These are phyloP conservation scores for Xylariomycetidae sp. DNA, from an alignment of 2,329 filamentous ascomycete genomes.

Conservation along the genomic window DNA sequence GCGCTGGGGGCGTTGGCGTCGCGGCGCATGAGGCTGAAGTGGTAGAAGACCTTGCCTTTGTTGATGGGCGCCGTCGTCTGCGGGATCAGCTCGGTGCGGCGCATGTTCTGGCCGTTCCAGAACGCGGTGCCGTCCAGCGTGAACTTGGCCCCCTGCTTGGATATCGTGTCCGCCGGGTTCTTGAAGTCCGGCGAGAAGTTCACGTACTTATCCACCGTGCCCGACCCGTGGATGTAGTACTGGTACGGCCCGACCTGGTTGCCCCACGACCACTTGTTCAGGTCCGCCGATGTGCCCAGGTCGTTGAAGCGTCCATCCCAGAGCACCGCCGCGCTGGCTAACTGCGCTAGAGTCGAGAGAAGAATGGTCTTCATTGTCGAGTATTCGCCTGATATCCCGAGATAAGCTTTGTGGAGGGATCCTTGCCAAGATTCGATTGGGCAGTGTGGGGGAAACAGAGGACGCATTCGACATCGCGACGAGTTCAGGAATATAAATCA, in stretches of 20 bases:
- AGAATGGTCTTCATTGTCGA: constrained; percentile 16
- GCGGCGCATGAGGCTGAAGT: constrained; percentile 60
- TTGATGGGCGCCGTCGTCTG: constrained; percentile 62
- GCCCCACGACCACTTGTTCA: constrained; percentile 55
- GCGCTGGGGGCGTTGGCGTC: constrained; percentile 54
- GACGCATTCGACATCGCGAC: too few relatives aligned
- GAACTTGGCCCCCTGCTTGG: constrained; percentile 61
- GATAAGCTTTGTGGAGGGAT: too few relatives aligned
- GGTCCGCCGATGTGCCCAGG: constrained; percentile 40
- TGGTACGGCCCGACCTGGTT: constrained; percentile 60
- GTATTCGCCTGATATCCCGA: not conserved
- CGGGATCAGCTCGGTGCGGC: constrained; percentile 69
- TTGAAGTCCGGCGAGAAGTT: constrained; percentile 55
- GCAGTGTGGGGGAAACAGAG: too few relatives aligned
- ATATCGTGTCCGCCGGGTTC: constrained; percentile 58
- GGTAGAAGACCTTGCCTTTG: constrained; percentile 61
- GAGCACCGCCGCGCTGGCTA: constrained; percentile 39
- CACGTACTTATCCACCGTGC: constrained; percentile 51
- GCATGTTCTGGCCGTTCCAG: constrained; percentile 70
- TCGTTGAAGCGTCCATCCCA: constrained; percentile 59
- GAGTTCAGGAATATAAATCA: too few relatives aligned
- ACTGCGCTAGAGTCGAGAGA: constrained; percentile 14
- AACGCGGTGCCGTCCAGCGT: constrained; percentile 58
- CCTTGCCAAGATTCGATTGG: too few relatives aligned
- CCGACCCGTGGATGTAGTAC: constrained; percentile 68